Conservation (phyloP, 2,329 filamentous ascomycete species). For the Fusarium dlaminii region DNA sequence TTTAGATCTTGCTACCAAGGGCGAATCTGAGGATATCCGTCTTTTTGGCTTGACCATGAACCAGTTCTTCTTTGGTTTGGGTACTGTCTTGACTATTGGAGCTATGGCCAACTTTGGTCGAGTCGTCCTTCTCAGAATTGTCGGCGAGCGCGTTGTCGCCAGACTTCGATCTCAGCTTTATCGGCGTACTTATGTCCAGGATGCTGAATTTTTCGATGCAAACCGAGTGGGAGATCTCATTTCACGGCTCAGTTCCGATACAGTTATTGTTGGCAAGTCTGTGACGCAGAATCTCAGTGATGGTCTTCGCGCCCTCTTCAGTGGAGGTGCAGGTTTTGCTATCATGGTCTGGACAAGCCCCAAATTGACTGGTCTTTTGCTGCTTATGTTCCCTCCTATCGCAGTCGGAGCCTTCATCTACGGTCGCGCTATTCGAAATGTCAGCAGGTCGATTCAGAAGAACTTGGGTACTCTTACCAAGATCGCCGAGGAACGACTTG, state of each 20-base stretch:
- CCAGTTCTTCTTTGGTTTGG: constrained; percentile 89
- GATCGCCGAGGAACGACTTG: constrained; percentile 96
- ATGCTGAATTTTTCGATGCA: constrained; percentile 98
- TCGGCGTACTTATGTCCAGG: constrained; percentile 91
- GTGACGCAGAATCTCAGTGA: constrained; percentile 98
- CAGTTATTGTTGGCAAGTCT: constrained; percentile 97
- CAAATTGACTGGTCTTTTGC: constrained; percentile 86
- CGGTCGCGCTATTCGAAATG: constrained; percentile 84
- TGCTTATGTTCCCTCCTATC: constrained; percentile 89
- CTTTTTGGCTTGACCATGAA: constrained; percentile 86
- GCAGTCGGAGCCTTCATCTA: constrained; percentile 92
- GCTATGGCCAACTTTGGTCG: constrained; percentile 93
- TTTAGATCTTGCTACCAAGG: constrained; percentile 87
- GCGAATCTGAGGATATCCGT: constrained; percentile 69
- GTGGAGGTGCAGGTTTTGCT: constrained; percentile 85
- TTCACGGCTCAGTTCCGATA: constrained; percentile 93
- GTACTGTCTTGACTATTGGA: constrained; percentile 78
- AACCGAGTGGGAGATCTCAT: constrained; percentile 97
- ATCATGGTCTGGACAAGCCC: constrained; percentile 97
- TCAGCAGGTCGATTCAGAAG: constrained; percentile 93
- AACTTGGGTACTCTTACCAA: constrained; percentile 93
- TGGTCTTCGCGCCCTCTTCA: constrained; percentile 89
- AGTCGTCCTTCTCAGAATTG: constrained; percentile 90
- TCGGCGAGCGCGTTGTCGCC: constrained; percentile 94
- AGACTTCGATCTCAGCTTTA: constrained; percentile 90